A percentile compares a stretch with the other conserved stretches of the same genome.
phyloP scores from a whole-genome alignment of 177 flowering plant species.

The Tripterygium wilfordii region DNA sequence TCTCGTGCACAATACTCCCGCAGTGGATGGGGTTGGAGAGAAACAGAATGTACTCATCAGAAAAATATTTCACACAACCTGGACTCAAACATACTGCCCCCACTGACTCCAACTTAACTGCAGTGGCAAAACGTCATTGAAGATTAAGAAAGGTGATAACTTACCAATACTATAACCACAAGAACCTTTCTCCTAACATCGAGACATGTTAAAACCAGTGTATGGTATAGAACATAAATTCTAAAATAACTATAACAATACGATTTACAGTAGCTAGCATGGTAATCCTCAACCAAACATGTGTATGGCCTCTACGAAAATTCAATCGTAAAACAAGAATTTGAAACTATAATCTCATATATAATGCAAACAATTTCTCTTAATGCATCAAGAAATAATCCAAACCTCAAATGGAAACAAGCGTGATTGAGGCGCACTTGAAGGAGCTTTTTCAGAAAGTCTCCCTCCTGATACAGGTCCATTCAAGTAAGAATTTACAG shows the following conservation, averaged over 20 bases:
- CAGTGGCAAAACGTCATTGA: slow-evolving; percentile 1
- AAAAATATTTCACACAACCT: slow-evolving; percentile 63
- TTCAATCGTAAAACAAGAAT: background rate
- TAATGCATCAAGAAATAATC: slow-evolving; percentile 1
- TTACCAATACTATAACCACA: too few species aligned
- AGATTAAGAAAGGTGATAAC: too few species aligned
- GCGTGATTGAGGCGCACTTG: slow-evolving; percentile 80
- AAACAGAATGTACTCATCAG: too few species aligned
- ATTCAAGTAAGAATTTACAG: slow-evolving; percentile 43
- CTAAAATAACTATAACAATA: too few species aligned
- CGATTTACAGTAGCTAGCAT: slow-evolving; percentile 66
- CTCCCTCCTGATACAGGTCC: slow-evolving; percentile 99
- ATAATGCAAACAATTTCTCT: background rate
- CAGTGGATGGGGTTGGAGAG: too few species aligned
- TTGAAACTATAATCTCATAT: too few species aligned
- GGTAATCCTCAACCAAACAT: slow-evolving; percentile 71
- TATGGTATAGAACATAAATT: too few species aligned
- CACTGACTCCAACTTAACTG: slow-evolving; percentile 70
- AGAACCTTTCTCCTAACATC: too few species aligned
- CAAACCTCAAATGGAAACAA: slow-evolving; percentile 37
- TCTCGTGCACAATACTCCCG: too few species aligned
- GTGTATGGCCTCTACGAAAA: slow-evolving; percentile 63
- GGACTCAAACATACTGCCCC: slow-evolving; percentile 76
- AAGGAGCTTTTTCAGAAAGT: slow-evolving; percentile 99
- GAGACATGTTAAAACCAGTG: too few species aligned